phyloP scores from a whole-genome alignment of 306 rosid species.

The Gynostemma pentaphyllum region DNA sequence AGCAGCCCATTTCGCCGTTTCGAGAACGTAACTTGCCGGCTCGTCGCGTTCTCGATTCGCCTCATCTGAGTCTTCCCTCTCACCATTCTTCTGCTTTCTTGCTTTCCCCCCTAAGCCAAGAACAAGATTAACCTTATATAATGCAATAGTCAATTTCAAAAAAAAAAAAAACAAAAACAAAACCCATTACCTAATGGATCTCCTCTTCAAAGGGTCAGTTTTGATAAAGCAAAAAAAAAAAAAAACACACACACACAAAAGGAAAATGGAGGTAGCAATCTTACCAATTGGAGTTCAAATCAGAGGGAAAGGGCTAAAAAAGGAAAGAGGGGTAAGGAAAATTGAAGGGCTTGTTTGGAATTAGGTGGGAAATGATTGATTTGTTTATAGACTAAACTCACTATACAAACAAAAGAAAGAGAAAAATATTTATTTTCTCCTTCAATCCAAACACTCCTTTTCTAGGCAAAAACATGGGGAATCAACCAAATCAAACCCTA shows the following conservation, averaged over 20 bases:
- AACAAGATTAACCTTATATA: too few relatives aligned
- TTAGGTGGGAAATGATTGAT: background rate
- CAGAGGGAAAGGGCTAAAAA: background rate
- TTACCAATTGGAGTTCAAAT: background rate
- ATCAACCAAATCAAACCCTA: background rate
- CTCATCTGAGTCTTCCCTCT: slow-evolving; percentile 86
- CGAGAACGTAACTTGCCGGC: slow-evolving; percentile 79
- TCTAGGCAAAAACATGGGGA: too few relatives aligned
- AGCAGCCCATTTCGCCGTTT: slow-evolving; percentile 71
- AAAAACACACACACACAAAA: background rate
- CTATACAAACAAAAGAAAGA: background rate
- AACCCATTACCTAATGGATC: too few relatives aligned
- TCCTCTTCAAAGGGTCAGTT: background rate
- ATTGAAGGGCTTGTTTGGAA: background rate
- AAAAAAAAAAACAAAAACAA: background rate
- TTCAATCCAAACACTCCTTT: background rate
- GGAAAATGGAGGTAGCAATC: background rate
- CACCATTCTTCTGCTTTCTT: slow-evolving; percentile 35
- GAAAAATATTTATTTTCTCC: background rate
- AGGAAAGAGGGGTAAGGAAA: background rate
- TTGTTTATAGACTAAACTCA: background rate
- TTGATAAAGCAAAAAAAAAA: background rate
- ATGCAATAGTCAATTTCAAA: too few relatives aligned
- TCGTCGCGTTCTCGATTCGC: slow-evolving; percentile 84
- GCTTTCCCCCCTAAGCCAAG: too few relatives aligned